Evolutionary conservation across 805 yeast genomes (phyloP).

Genomic region (Metschnikowia borealis): DNA sequence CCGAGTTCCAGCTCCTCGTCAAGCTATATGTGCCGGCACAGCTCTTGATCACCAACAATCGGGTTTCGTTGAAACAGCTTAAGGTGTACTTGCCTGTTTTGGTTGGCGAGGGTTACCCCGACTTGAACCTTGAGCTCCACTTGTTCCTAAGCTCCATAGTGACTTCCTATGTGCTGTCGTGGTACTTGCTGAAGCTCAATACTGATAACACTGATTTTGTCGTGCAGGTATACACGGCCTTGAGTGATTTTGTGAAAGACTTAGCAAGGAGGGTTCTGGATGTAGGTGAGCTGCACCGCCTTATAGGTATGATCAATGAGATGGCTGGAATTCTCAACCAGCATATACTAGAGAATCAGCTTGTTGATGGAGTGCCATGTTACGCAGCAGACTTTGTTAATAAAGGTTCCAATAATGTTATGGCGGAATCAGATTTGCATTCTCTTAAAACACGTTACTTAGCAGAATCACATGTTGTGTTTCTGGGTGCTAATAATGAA

Average conservation of each 20-base stretch:
- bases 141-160: constrained; percentile 32
- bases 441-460: constrained; percentile 4
- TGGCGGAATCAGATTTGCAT: not conserved
- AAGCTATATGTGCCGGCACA: constrained; percentile 34
- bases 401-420: not conserved
- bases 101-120: constrained; percentile 19
- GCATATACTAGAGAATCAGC: constrained; percentile 9
- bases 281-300: constrained; percentile 13
- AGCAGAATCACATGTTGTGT: constrained; percentile 12
- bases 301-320: constrained; percentile 23
- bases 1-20: constrained; percentile 34
- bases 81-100: constrained; percentile 27
- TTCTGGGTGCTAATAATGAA: not conserved
- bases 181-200: constrained; percentile 17
- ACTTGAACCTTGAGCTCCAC: constrained; percentile 34
- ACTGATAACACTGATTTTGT: constrained; percentile 17
- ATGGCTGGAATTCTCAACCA: constrained; percentile 12
- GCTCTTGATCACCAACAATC: constrained; percentile 28
- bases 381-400: constrained; percentile 2
- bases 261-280: constrained; percentile 11
- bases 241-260: constrained; percentile 15
- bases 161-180: constrained; percentile 16
- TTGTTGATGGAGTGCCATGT: constrained; percentile 7
- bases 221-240: constrained; percentile 9
- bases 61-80: constrained; percentile 24